Evolutionary conservation across 352 stramenopile genomes (phyloP), one percentile per base, ranked within the genome.

Genomic region (Phytophthora crassamura): DNA sequence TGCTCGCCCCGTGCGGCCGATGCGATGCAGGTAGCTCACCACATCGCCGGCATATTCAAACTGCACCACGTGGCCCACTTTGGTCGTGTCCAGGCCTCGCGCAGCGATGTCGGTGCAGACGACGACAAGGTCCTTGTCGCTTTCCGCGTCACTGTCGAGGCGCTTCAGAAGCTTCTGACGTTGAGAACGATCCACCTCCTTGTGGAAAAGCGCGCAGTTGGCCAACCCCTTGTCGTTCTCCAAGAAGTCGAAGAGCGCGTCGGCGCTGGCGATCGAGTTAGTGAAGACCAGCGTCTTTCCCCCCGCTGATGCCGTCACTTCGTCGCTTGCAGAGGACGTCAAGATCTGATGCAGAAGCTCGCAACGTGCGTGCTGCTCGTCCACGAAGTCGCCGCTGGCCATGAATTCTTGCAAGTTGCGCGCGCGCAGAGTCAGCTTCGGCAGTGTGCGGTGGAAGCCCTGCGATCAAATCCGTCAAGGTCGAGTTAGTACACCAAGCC

Each of bases 31-130:
- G 43, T 91, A 88, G 55, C 80, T 91, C 56, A 94, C 83, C n/a
- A 91, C 79, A 56, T 94, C 83, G 52, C 68, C 83, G 9, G 86
- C 86, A 53, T 92, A 94, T 58, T 94, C 86, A 56, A 88, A 91
- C 67, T 94, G 86, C 0, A 94, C 69, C 36, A 94, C 86, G 51
- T 94, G 84, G 4, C 66, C 46, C 41, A 94, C 85, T 46, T 81
- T 78, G 14, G 75, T 89, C 6, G 84, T 92, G 47, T 94, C 86
- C 3, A 94, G 72, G 0, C 86, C 86, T 20, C 84, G 72, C 14
- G 86, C 84, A 1, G 84, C 86, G 30, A 94, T 93, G 57, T 94
- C 86, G 4, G 86, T 94, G 50, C 82, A 91, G 15, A 93, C 74
- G 2, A 93, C 76, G 3, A 90, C 72, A 0, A 81, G 58, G 10